Evolutionary conservation across 805 yeast genomes (phyloP).

Genomic region (Starmerella bacillaris): DNA sequence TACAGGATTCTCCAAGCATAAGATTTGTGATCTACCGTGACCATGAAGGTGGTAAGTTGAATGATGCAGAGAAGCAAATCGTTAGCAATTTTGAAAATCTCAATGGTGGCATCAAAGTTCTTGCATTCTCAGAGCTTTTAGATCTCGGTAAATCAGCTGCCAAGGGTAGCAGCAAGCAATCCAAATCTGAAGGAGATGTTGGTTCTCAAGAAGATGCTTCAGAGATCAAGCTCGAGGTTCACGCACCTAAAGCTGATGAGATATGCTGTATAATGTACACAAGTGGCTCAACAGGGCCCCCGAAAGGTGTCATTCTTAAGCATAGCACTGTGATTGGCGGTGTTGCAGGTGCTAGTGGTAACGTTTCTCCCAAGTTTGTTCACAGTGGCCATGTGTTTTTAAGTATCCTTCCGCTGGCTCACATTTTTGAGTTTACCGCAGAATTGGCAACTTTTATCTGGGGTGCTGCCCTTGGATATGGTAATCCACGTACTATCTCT

Average conservation of each 20-base stretch:
- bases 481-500: conserved; percentile 76
- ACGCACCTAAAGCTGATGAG: conserved; percentile 39
- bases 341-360: conserved; percentile 59
- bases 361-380: conserved; percentile 37
- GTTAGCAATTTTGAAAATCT: conserved; percentile 51
- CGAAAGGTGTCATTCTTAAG: conserved; percentile 62
- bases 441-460: conserved; percentile 66
- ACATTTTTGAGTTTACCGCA: conserved; percentile 80
- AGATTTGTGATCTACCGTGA: conserved; percentile 59
- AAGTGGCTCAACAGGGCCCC: conserved; percentile 71
- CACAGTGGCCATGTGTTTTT: conserved; percentile 50
- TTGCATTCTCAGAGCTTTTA: conserved; percentile 46
- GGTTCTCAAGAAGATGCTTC: too few species aligned
- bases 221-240: too few species aligned
- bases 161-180: conserved; percentile 27
- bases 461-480: conserved; percentile 86
- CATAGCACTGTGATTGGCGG: conserved; percentile 64
- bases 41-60: conserved; percentile 27
- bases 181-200: too few species aligned
- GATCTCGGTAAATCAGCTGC: conserved; percentile 51
- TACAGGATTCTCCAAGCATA: conserved; percentile 39
- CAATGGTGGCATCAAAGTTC: conserved; percentile 39
- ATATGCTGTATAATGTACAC: conserved; percentile 69
- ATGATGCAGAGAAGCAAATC: conserved; percentile 35
- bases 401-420: conserved; percentile 88